These are phyloP conservation scores for Boletus sp. DNA, from an alignment of 768 basidiomycete species.

Conservation along the genomic window DNA sequence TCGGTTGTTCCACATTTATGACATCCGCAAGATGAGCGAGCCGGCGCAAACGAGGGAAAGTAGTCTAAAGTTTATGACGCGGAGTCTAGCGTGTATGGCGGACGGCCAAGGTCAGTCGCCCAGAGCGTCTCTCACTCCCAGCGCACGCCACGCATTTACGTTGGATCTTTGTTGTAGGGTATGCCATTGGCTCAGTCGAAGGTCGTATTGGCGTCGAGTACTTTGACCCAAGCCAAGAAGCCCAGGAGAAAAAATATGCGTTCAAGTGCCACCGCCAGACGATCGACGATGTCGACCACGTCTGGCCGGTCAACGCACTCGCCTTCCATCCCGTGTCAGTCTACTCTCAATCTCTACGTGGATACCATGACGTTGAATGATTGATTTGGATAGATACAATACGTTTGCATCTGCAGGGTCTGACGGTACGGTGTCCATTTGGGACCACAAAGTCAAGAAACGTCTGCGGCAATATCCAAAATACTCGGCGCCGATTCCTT, in stretches of 20 bases:
- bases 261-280: slow-evolving; percentile 96
- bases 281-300: slow-evolving; percentile 88
- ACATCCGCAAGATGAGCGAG: slow-evolving; percentile 72
- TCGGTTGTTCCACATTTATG: slow-evolving; percentile 86
- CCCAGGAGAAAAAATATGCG: slow-evolving; percentile 78
- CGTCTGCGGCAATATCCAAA: slow-evolving; percentile 88
- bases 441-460: slow-evolving; percentile 98
- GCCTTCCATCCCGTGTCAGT: slow-evolving; percentile 88
- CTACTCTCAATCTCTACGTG: not conserved
- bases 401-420: slow-evolving; percentile 96
- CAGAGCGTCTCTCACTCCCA: not conserved
- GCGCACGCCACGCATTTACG: too few species aligned
- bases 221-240: slow-evolving; percentile 75
- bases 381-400: slow-evolving; percentile 56
- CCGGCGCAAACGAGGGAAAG: slow-evolving; percentile 85
- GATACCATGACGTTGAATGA: not conserved
- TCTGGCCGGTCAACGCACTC: slow-evolving; percentile 94
- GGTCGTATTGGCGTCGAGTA: slow-evolving; percentile 98
- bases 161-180: slow-evolving; percentile 51
- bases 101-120: slow-evolving; percentile 74
- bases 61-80: slow-evolving; percentile 93
- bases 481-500: slow-evolving; percentile 71
- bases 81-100: slow-evolving; percentile 87
- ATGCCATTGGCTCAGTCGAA: slow-evolving; percentile 91
- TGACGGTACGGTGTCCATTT: slow-evolving; percentile 90